Percentiles rank a stretch among this genome's conserved stretches.
phyloP scores from a whole-genome alignment of 805 yeast species.

The Millerago galiae region DNA sequence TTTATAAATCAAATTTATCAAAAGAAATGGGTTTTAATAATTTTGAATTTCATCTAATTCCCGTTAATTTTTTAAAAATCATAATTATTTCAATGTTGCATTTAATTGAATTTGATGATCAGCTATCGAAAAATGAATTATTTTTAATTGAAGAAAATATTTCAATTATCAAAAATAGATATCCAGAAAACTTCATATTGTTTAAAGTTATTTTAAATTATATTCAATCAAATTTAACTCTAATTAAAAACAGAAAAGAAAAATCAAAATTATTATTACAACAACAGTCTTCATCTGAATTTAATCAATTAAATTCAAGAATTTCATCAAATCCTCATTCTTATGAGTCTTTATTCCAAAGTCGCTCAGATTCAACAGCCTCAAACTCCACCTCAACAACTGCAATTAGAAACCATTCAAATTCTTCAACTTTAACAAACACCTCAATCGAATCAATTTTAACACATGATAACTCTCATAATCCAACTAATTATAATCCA shows the following conservation, averaged over 20 bases:
- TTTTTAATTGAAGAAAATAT: conserved; percentile 12
- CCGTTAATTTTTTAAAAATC: conserved; percentile 22
- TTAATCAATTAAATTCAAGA: neutral
- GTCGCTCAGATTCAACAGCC: neutral
- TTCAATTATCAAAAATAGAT: conserved; percentile 18
- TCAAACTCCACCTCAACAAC: neutral
- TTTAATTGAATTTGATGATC: conserved; percentile 8
- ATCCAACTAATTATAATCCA: neutral
- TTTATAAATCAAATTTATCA: conserved; percentile 6
- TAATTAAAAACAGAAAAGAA: conserved; percentile 1
- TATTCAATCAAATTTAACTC: conserved; percentile 1
- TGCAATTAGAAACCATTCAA: conserved; percentile 6
- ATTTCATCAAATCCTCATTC: conserved; percentile 1
- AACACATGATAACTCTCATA: neutral
- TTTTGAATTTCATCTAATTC: conserved; percentile 24
- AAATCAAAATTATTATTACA: neutral
- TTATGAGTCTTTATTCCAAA: conserved; percentile 7
- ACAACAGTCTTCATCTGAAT: neutral
- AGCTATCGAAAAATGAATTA: conserved; percentile 8
- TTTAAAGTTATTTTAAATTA: conserved; percentile 15
- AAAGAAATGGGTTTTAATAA: conserved; percentile 19
- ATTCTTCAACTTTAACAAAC: conserved; percentile 1
- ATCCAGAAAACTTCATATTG: conserved; percentile 22
- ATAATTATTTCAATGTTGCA: conserved; percentile 18
- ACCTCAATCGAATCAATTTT: conserved; percentile 7